Conservation (phyloP, 2,329 filamentous ascomycete species). For the Aspergillus fumigatus region DNA sequence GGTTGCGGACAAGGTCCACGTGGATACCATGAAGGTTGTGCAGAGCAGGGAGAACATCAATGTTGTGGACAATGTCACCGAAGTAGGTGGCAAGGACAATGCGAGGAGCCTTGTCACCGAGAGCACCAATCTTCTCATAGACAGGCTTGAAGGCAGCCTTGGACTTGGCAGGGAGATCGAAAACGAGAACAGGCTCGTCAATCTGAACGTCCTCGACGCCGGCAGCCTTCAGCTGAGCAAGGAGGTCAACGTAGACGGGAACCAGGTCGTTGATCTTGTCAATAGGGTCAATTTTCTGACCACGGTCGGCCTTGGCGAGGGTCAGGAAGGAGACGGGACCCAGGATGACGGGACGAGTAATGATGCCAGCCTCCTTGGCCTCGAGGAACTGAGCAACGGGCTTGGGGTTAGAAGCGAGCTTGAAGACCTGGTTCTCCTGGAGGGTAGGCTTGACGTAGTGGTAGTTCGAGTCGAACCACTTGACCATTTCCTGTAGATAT, state of each 20-base stretch:
- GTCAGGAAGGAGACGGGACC: slow-evolving; percentile 97
- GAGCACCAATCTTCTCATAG: slow-evolving; percentile 74
- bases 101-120: slow-evolving; percentile 78
- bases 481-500: slow-evolving; percentile 79
- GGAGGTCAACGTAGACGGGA: slow-evolving; percentile 89
- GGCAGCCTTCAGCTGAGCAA: slow-evolving; percentile 88
- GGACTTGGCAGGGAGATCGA: slow-evolving; percentile 82
- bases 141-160: slow-evolving; percentile 98
- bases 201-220: slow-evolving; percentile 97
- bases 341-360: slow-evolving; percentile 87
- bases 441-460: slow-evolving; percentile 99
- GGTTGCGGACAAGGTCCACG: slow-evolving; percentile 95
- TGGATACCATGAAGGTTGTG: slow-evolving; percentile 77
- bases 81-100: slow-evolving; percentile 96
- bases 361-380: slow-evolving; percentile 94
- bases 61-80: slow-evolving; percentile 98
- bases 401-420: slow-evolving; percentile 82
- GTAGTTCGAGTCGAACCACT: slow-evolving; percentile 99
- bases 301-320: slow-evolving; percentile 97
- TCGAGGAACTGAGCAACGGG: slow-evolving; percentile 90
- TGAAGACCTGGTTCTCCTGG: slow-evolving; percentile 95
- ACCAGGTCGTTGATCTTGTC: slow-evolving; percentile 88
- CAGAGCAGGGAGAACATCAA: slow-evolving; percentile 75
- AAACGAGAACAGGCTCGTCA: slow-evolving; percentile 94
- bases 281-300: slow-evolving; percentile 87